Base-by-base conservation (phyloP, 208 protist genomes). In the Wallacemonas collosoma region DNA sequence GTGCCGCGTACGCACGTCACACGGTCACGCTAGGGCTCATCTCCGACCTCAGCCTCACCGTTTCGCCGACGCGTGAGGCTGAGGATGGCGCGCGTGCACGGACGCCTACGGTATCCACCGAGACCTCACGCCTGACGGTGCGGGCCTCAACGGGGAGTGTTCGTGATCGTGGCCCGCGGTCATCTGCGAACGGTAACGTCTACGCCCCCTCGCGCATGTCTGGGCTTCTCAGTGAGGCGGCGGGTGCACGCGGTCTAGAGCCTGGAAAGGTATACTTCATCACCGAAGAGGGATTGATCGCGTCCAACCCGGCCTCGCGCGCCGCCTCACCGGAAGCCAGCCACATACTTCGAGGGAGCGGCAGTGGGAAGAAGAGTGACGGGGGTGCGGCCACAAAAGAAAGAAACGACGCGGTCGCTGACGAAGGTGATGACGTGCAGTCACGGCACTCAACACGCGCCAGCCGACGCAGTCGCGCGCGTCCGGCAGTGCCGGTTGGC, bases 1-100 rank as follows among this genome's bases (percentile, higher is more conserved):
- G 76, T 3, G 82, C 85, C 2, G 68, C 88, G 11, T 89, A 93
- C 62, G 55, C 73, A 4, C 48, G 75, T 45, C 85, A 84, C 53
- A 88, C 82, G 12, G 78, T 87, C 41, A 80, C 65, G 47, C 75
- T 90, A 39, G 80, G 73, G n/a, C 85, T 93, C 51, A 72, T 90
- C 35, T 93, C 88, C 0, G 88, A 93, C 61, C 62, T 88, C 35
- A 81, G 81, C 38, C 39, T 65, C 2, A 60, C 51, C 36, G 26
- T 55, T 11, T 51, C 36, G 60, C 60, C 14, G 14, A n/a, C 26
- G 35, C 6, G 45, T 6, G 12, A 15, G 9, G 54, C 40, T 68
- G 38, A n/a, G 9, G 58, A 6, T n/a, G 53, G 26, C 26, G 53
- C 8, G 45, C 26, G 26, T 26, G 45, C 45, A 50, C 45, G 45